These are phyloP conservation scores for Hsuehochloa calcarea DNA, from an alignment of 176 grass and related monocot genomes.

Conservation along the genomic window DNA sequence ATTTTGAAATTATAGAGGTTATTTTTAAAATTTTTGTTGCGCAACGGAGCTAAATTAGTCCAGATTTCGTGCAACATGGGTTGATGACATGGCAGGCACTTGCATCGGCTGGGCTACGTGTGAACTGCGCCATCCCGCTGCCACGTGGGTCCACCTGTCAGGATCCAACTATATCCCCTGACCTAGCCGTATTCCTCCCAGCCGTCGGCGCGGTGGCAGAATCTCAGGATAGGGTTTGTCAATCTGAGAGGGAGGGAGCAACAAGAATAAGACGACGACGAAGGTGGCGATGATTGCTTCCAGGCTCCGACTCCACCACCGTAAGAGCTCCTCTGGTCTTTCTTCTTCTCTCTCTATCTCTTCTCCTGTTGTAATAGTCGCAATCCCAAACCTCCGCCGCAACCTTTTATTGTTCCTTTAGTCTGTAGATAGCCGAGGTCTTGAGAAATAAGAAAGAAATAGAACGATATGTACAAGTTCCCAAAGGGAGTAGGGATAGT, in stretches of 20 bases:
- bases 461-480: neutral
- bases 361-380: neutral
- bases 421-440: neutral
- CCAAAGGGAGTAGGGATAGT: neutral
- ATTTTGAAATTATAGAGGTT: too few species aligned
- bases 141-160: neutral
- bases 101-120: neutral
- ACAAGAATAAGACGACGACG: neutral
- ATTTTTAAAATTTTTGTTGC: too few species aligned
- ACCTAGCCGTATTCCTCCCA: neutral
- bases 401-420: neutral
- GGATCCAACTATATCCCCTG: neutral
- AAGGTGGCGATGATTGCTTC: conserved; percentile 25
- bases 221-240: neutral
- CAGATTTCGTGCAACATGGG: too few species aligned
- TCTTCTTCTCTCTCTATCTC: neutral
- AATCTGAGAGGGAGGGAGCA: neutral
- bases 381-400: neutral
- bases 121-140: neutral
- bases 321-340: neutral
- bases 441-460: neutral
- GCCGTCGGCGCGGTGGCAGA: neutral
- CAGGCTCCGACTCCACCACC: conserved; percentile 22
- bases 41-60: too few species aligned
- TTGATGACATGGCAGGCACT: too few species aligned